phyloP scores from a whole-genome alignment of 2,329 filamentous ascomycete genomes.

The Fusarium incarnatum region DNA sequence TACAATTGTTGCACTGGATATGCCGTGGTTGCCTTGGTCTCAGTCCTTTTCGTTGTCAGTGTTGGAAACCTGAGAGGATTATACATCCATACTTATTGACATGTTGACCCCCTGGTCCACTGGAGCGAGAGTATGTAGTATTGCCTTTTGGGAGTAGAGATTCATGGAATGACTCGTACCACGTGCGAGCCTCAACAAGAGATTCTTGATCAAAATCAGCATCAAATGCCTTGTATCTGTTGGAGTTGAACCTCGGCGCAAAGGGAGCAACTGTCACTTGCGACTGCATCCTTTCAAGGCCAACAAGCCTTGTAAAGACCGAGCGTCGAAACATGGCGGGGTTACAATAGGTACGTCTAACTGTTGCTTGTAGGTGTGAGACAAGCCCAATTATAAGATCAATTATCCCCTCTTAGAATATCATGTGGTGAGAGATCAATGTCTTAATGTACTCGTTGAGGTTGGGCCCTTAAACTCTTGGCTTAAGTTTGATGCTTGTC shows the following conservation, averaged over 20 bases:
- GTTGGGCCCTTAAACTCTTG: conserved; percentile 17
- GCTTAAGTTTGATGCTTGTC: conserved; percentile 12
- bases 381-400: background rate
- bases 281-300: background rate
- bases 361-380: background rate
- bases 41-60: conserved; percentile 63
- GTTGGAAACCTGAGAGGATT: conserved; percentile 53
- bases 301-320: background rate
- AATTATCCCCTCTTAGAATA: background rate
- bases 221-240: conserved; percentile 62
- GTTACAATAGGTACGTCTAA: background rate
- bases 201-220: conserved; percentile 62
- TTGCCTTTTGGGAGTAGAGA: conserved; percentile 61
- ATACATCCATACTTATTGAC: conserved; percentile 67
- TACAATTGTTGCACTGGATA: conserved; percentile 63
- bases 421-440: background rate
- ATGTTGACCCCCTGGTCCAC: conserved; percentile 70
- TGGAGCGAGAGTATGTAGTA: conserved; percentile 68
- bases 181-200: conserved; percentile 63
- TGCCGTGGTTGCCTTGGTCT: conserved; percentile 68
- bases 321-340: conserved; percentile 32
- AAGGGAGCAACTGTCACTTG: conserved; percentile 2
- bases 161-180: conserved; percentile 60
- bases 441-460: conserved; percentile 5
- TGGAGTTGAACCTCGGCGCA: conserved; percentile 47